Evolutionary conservation across 108 stramenopile genomes (phyloP).

Genomic region (Nitzschia sp.): DNA sequence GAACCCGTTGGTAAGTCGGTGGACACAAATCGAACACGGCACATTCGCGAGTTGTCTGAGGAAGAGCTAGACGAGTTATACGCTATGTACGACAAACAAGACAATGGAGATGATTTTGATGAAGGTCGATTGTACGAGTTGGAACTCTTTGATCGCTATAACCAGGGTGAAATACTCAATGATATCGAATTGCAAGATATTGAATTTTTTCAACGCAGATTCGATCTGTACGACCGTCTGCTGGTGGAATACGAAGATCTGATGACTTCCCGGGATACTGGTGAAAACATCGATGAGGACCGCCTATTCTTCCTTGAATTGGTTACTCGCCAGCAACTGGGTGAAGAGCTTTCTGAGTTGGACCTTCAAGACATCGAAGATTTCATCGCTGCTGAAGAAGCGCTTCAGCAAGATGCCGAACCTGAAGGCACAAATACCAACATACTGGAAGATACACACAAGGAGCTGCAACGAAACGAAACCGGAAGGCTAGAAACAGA

Average conservation of each 20-base stretch:
- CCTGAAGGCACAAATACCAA: no score
- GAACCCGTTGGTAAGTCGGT: no score
- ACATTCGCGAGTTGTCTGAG: not conserved
- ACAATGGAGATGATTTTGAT: conserved; percentile 16
- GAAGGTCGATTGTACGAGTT: conserved; percentile 19
- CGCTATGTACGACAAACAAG: conserved; percentile 8
- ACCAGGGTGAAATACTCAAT: conserved; percentile 11
- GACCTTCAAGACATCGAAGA: conserved; percentile 1
- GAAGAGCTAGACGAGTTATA: conserved; percentile 8
- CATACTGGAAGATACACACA: no score
- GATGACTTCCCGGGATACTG: conserved; percentile 2
- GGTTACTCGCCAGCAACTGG: not conserved
- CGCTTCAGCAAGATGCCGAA: not conserved
- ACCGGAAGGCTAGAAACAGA: no score
- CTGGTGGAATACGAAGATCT: conserved; percentile 22
- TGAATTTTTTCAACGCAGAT: not conserved
- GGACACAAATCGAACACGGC: no score
- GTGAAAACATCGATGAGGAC: conserved; percentile 25
- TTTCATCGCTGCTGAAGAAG: conserved; percentile 10
- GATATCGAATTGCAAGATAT: conserved; percentile 16
- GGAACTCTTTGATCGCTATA: conserved; percentile 9
- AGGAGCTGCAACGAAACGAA: no score
- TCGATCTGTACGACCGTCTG: conserved; percentile 2
- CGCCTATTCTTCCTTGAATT: conserved; percentile 24
- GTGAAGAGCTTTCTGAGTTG: conserved; percentile 3